phyloP scores from a whole-genome alignment of 192 early-diverging fungal genomes.

The Coemansia erecta region DNA sequence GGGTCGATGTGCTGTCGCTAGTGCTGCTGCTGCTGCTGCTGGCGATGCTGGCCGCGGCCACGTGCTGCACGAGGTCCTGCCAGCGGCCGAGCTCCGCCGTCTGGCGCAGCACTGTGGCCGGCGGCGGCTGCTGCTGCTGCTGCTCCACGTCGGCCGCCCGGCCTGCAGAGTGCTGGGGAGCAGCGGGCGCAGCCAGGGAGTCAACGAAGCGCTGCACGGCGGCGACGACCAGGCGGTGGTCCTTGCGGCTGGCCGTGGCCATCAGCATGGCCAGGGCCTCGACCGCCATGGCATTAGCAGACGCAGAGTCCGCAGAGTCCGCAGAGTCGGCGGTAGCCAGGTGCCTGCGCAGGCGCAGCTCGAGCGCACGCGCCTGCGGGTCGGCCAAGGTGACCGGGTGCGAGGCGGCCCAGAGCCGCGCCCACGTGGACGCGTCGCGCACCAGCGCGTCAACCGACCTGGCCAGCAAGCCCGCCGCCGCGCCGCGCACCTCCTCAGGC shows the following conservation, averaged over 20 bases:
- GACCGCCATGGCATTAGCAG: slow-evolving; percentile 10
- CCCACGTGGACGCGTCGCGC: slow-evolving; percentile 36
- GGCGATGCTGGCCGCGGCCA: slow-evolving; percentile 1
- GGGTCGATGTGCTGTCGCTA: too few relatives aligned
- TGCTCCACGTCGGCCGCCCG: too few relatives aligned
- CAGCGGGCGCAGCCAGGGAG: background rate
- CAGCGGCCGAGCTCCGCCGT: slow-evolving; percentile 18
- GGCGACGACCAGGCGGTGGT: slow-evolving; percentile 28
- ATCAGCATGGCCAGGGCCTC: slow-evolving; percentile 52
- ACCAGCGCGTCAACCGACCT: slow-evolving; percentile 14
- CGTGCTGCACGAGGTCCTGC: slow-evolving; percentile 8
- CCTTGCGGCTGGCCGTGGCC: slow-evolving; percentile 28
- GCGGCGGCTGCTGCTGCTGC: background rate
- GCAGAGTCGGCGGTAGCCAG: background rate
- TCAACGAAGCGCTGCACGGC: slow-evolving; percentile 23
- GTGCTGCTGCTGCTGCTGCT: slow-evolving; percentile 5
- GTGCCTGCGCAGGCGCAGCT: slow-evolving; percentile 4
- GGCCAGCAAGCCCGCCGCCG: background rate
- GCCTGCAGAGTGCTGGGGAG: background rate
- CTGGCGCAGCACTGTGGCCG: background rate
- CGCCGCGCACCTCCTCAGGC: too few relatives aligned
- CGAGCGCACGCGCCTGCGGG: slow-evolving; percentile 22
- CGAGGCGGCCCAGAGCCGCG: slow-evolving; percentile 21
- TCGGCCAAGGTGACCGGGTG: slow-evolving; percentile 38
- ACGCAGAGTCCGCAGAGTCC: background rate